Evolutionary conservation across 192 early-diverging fungal genomes (phyloP).

Genomic region (Chytriomyces hyalinus): DNA sequence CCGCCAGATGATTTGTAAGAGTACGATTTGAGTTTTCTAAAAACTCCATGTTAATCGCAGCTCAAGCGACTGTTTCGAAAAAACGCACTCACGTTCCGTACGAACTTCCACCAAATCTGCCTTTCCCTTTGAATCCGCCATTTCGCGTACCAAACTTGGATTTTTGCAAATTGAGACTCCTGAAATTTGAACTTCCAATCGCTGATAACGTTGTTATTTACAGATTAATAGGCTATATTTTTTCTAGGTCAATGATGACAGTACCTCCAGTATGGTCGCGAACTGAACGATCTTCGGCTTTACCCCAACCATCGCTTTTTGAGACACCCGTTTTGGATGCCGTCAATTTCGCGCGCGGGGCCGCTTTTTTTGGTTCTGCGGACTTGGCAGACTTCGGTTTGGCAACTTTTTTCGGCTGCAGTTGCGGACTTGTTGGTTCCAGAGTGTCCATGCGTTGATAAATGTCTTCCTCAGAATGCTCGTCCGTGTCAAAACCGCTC

Average conservation of each 20-base stretch:
- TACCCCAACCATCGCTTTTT: slow-evolving; percentile 14
- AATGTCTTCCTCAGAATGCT: background rate
- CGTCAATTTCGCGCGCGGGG: background rate
- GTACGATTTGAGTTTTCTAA: background rate
- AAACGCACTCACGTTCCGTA: background rate
- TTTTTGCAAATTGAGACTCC: slow-evolving; percentile 29
- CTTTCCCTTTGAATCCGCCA: background rate
- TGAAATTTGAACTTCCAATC: slow-evolving; percentile 39
- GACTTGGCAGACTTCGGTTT: too few species aligned
- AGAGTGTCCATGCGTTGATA: background rate
- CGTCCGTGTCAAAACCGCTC: background rate
- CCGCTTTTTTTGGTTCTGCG: background rate
- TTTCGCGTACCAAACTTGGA: slow-evolving; percentile 8
- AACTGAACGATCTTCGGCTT: slow-evolving; percentile 17
- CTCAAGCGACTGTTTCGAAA: background rate
- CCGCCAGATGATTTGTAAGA: background rate
- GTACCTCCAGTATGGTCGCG: background rate
- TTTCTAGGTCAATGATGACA: too few species aligned
- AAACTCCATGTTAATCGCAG: background rate
- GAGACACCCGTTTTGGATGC: background rate
- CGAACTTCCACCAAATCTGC: slow-evolving; percentile 4
- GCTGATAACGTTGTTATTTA: background rate
- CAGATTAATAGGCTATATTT: background rate
- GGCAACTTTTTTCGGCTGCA: background rate
- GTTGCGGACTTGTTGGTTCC: background rate